A percentile compares a stretch with the other conserved stretches of the same genome.
Conservation (phyloP, 2,329 filamentous ascomycete genomes). For the Xylaria multiplex region DNA sequence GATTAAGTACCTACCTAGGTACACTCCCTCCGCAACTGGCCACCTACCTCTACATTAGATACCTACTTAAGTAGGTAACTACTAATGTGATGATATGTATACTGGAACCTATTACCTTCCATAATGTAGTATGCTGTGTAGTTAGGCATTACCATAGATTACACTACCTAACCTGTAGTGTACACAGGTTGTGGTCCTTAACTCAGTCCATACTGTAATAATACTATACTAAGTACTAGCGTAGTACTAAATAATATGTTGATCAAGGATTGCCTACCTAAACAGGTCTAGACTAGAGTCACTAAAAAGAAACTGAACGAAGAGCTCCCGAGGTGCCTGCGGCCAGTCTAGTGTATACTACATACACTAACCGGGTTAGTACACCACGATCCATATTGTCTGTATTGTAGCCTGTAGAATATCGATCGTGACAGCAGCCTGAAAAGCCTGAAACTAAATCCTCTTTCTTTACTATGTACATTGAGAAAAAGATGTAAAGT, state of each 20-base stretch:
- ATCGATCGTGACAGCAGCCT: slow-evolving; percentile 1
- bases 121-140: too few relatives aligned
- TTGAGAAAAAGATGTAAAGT: neutral
- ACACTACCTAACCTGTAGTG: neutral
- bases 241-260: slow-evolving; percentile 8
- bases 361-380: neutral
- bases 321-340: slow-evolving; percentile 1
- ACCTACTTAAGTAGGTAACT: too few relatives aligned
- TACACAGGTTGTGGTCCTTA: slow-evolving; percentile 2
- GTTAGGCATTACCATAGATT: neutral
- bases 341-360: neutral
- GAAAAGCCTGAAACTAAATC: slow-evolving; percentile 3
- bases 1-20: neutral
- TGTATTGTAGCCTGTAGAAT: neutral
- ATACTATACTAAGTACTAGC: too few relatives aligned
- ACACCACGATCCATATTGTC: neutral
- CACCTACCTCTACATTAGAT: too few relatives aligned
- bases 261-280: slow-evolving; percentile 23
- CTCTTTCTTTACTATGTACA: neutral
- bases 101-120: too few relatives aligned
- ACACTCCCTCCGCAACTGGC: too few relatives aligned
- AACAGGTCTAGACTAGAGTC: slow-evolving; percentile 1
- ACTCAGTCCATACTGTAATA: neutral
- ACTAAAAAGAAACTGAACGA: slow-evolving; percentile 7
- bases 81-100: too few relatives aligned